Base-by-base conservation (phyloP, 805 yeast species). In the Candida namnaoensis region DNA sequence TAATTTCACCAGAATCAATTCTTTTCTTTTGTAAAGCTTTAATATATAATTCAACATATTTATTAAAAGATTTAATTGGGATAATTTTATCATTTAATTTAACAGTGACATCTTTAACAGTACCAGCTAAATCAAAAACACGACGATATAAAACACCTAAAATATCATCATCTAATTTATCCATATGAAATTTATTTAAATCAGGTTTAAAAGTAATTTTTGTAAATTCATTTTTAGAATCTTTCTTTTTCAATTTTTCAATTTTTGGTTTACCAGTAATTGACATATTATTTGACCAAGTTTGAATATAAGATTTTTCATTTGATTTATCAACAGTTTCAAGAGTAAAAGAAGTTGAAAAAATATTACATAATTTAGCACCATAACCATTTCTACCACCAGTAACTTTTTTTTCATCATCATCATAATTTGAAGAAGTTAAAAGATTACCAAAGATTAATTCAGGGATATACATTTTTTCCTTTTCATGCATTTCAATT, bases 331-430 rank as follows among this genome's bases (percentile, higher is more conserved):
- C 96, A 15, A 95, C 91, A 7, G 99, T 93, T 59, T 88, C 96
- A 27, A 93, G 73, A 12, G 70, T 74, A 57, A 93, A 93, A 54
- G 83, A 82, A 5, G 88, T 84, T 25, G 96, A 88, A 61, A 91
- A 93, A 47, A 93, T 93, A 61, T 93, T 93, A 76, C 99, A 93
- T 42, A 93, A 68, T 60, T 93, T 93, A 38, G 99, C 99, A 64
- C 99, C 99, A 58, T 80, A 93, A 48, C 99, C 99, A 60, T 93
- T 93, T 69, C 99, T 80, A 62, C 99, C 99, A 68, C 99, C 99
- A 2, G 95, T 87, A 32, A 93, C 97, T 62, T 93, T 93, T 64
- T 87, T 86, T 56, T 93, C 86, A 48, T 91, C 78, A 60, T 93
- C 99, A 60, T 93, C 96, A 61, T 93, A 93, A 64, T 93, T 93